These are phyloP conservation scores for Linnemannia zychae DNA, from an alignment of 192 early-diverging fungal genomes.

Conservation along the genomic window DNA sequence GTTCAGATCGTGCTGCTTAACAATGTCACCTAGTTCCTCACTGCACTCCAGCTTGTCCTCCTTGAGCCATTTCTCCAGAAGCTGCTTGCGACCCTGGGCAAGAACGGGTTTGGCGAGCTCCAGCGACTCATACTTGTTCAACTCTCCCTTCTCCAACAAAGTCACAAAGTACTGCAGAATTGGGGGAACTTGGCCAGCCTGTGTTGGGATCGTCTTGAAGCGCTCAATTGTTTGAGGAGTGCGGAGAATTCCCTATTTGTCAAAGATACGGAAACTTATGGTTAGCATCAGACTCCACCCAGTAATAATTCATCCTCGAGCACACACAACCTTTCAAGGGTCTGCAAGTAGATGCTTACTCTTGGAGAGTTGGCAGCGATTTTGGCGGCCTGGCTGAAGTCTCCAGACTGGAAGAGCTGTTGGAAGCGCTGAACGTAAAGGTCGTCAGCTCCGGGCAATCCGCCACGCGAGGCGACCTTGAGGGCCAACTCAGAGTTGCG, in stretches of 20 bases:
- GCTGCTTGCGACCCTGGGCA: constrained; percentile 88
- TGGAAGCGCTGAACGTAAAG: constrained; percentile 95
- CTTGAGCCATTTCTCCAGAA: constrained; percentile 98
- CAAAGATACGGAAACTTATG: not conserved
- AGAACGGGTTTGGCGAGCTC: constrained; percentile 94
- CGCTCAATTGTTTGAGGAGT: constrained; percentile 95
- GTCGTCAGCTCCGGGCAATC: constrained; percentile 93
- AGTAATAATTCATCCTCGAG: not conserved
- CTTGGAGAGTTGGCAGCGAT: constrained; percentile 94
- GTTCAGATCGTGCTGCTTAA: constrained; percentile 91
- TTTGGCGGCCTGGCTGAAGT: constrained; percentile 92
- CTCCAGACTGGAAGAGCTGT: constrained; percentile 79
- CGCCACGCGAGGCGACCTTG: constrained; percentile 89
- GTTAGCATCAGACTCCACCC: not conserved
- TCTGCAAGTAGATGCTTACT: constrained; percentile 54
- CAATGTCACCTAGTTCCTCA: constrained; percentile 98
- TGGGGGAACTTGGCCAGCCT: constrained; percentile 86
- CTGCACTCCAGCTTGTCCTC: constrained; percentile 99
- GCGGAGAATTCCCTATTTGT: constrained; percentile 86
- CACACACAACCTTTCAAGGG: not conserved
- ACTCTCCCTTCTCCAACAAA: constrained; percentile 91
- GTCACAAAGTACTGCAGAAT: constrained; percentile 99
- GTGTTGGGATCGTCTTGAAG: constrained; percentile 87
- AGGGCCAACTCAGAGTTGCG: constrained; percentile 93
- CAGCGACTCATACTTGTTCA: constrained; percentile 96